These are phyloP conservation scores for Aspergillus proliferans DNA, from an alignment of 2,329 filamentous ascomycete genomes.

Conservation along the genomic window DNA sequence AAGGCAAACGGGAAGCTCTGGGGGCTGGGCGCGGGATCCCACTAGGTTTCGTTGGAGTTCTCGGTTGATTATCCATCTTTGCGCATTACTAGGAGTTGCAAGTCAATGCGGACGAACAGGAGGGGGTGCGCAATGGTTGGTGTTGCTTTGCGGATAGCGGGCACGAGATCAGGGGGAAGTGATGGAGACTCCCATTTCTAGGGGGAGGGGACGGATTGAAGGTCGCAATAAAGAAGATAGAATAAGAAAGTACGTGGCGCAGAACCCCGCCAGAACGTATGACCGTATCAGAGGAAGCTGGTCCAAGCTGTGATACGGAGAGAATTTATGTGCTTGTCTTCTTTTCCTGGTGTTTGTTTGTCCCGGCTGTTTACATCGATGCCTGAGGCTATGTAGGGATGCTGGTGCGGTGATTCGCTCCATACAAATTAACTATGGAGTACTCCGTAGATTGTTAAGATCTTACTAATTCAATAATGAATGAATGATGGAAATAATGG, in stretches of 20 bases:
- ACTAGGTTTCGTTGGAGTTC: slow-evolving; percentile 25
- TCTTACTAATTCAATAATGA: too few species aligned
- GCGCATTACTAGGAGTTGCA: slow-evolving; percentile 3
- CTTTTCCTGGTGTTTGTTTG: too few species aligned
- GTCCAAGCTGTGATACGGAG: too few species aligned
- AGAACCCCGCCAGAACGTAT: neutral
- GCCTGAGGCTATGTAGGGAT: too few species aligned
- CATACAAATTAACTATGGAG: too few species aligned
- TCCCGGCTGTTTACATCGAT: too few species aligned
- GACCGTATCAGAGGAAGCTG: too few species aligned
- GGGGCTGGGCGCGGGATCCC: slow-evolving; percentile 47
- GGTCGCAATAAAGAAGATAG: neutral
- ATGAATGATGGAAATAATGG: too few species aligned
- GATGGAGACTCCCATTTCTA: neutral
- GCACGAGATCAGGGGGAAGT: neutral
- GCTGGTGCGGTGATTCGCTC: too few species aligned
- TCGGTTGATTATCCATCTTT: slow-evolving; percentile 30
- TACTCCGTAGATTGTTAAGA: too few species aligned
- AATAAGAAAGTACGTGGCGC: neutral
- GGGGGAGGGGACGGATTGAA: neutral
- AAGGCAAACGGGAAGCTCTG: slow-evolving; percentile 48
- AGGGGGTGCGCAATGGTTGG: neutral
- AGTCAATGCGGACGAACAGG: neutral
- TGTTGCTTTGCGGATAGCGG: neutral
- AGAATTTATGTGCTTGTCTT: too few species aligned